These are phyloP conservation scores for Linnemannia exigua DNA, from an alignment of 192 early-diverging fungal genomes.

Conservation along the genomic window DNA sequence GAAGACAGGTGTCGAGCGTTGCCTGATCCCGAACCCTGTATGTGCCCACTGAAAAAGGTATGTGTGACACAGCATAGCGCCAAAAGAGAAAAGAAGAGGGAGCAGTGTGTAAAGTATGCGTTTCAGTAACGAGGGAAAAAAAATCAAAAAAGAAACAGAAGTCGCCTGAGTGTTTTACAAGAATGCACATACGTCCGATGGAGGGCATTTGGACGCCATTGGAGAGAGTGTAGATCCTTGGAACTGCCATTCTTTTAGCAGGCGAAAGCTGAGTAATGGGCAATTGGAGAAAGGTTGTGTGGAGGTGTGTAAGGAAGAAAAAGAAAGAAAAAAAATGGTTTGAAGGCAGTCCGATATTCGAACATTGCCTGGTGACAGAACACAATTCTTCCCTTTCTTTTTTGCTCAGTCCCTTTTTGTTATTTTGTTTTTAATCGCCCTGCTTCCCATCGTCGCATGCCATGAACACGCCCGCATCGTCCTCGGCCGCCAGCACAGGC, in stretches of 20 bases:
- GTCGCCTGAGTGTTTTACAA: not conserved
- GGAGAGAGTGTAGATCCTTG: constrained; percentile 36
- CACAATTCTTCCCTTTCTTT: not conserved
- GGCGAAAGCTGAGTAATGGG: not conserved
- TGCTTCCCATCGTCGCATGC: not conserved
- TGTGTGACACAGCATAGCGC: too few relatives aligned
- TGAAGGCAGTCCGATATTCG: not conserved
- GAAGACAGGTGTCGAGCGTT: constrained; percentile 48
- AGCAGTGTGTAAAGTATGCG: not conserved
- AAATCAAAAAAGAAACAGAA: too few relatives aligned
- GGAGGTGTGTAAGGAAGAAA: not conserved
- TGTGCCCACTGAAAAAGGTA: constrained; percentile 58
- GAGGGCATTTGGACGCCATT: constrained; percentile 44
- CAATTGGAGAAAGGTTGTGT: not conserved
- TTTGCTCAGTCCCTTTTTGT: not conserved
- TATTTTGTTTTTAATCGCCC: not conserved
- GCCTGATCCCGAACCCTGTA: constrained; percentile 56
- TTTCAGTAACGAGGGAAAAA: too few relatives aligned
- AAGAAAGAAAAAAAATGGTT: not conserved
- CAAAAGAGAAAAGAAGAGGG: not conserved
- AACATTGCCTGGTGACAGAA: too few relatives aligned
- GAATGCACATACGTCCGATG: constrained; percentile 37
- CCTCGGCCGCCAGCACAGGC: not conserved
- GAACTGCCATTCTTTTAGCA: constrained; percentile 6
- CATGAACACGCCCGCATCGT: constrained; percentile 30